Evolutionary conservation across 176 grass and related monocot species (phyloP), one percentile per base, ranked within the genome.

Genomic region (Leersia perrieri): DNA sequence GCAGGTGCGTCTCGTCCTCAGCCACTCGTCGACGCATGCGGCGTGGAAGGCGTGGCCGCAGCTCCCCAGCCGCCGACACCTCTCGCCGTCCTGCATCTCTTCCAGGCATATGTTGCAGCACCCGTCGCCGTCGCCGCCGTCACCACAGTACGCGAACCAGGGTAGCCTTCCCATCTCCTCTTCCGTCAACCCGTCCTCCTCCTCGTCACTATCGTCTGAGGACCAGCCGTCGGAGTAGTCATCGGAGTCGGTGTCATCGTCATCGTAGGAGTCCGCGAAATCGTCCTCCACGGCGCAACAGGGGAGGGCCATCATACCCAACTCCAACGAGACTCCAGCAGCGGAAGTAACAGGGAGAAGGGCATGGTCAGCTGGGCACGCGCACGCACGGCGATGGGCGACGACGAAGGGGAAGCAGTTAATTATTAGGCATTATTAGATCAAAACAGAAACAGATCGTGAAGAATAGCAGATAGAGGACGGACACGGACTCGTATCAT

Each of bases 31-130:
- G 22, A 75, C 62, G 34, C 63, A 84, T 1, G 1, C 45, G 62
- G 49, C 63, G 63, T 84, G 82, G 47, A 84, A 77, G 26, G 38
- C 39, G 42, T 84, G 63, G 33, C 72, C 7, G 41, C 82, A 76
- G 7, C 82, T 5, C 30, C 12, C 23, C 63, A 76, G 30, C 25
- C 33, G 64, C 16, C 33, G 29, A 63, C 72, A 58, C 72, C 3
- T 41, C 38, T 84, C 49, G 7, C 33, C 33, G 11, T 33, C 40
- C 1, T 18, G n/a, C 22, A 75, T 35, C 42, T 9, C 9, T 15
- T 33, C 33, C 62, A 76, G 63, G 25, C 82, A 84, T 68, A 76
- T 53, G 49, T 6, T 44, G 39, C 31, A 30, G 26, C 73, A 61
- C 5, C 38, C 13, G 1, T 28, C 32, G 26, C 28, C 60, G 0